These are phyloP conservation scores for Pythium vanterpoolii DNA, from an alignment of 352 stramenopile genomes.

Conservation along the genomic window DNA sequence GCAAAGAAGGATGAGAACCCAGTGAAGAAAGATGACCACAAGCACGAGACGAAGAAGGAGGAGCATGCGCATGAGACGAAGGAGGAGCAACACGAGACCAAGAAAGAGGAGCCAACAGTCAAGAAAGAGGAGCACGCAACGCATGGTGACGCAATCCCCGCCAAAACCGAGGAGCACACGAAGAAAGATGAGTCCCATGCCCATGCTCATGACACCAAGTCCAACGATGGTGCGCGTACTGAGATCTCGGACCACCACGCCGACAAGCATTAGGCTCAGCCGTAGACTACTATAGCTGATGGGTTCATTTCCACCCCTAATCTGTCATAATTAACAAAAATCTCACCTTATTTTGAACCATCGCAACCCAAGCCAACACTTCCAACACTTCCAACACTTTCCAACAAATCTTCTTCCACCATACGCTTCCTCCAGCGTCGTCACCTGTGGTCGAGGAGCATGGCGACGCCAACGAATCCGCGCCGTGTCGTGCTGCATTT, in stretches of 20 bases:
- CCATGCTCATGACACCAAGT: slow-evolving; percentile 5
- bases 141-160: neutral
- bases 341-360: slow-evolving; percentile 17
- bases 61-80: slow-evolving; percentile 3
- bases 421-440: neutral
- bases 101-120: neutral
- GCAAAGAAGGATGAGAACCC: neutral
- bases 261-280: slow-evolving; percentile 19
- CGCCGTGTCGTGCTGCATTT: slow-evolving; percentile 80
- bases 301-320: slow-evolving; percentile 1
- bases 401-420: neutral
- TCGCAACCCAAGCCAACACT: neutral
- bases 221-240: slow-evolving; percentile 15
- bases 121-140: neutral
- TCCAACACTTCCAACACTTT: neutral
- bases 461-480: neutral
- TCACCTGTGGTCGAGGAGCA: neutral
- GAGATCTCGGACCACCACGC: slow-evolving; percentile 23
- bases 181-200: neutral
- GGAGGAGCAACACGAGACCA: neutral
- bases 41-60: slow-evolving; percentile 15
- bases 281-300: too few species aligned
- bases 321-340: slow-evolving; percentile 7
- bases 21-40: slow-evolving; percentile 2
- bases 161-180: neutral